These are phyloP conservation scores for Simmondsia chinensis DNA, from an alignment of 148 eudicot genomes.

Conservation along the genomic window DNA sequence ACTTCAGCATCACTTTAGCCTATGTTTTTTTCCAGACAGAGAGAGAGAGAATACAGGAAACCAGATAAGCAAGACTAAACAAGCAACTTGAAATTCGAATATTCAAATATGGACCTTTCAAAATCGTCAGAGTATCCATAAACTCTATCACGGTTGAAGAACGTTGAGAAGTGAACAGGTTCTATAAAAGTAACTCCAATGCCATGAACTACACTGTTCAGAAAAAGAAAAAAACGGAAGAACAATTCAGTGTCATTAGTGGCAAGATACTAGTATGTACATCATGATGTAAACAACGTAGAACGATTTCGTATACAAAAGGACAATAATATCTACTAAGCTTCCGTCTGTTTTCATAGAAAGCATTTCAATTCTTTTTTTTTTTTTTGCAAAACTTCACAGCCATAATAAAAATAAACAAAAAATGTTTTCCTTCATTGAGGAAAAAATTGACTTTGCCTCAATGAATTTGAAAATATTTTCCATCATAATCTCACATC, in stretches of 20 bases:
- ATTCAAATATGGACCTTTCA: constrained; percentile 32
- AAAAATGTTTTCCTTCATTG: too few relatives aligned
- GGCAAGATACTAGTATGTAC: constrained; percentile 1
- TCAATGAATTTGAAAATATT: too few relatives aligned
- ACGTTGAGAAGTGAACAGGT: constrained; percentile 47
- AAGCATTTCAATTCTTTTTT: too few relatives aligned
- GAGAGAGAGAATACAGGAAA: too few relatives aligned
- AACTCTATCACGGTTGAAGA: constrained; percentile 41
- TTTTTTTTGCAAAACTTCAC: too few relatives aligned
- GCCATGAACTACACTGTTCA: constrained; percentile 46
- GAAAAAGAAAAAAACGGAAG: constrained; percentile 3
- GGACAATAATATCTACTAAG: too few relatives aligned
- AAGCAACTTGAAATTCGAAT: not conserved
- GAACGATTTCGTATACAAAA: not conserved
- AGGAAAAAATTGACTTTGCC: too few relatives aligned
- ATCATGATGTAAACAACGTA: not conserved
- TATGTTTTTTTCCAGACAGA: too few relatives aligned
- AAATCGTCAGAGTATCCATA: constrained; percentile 61
- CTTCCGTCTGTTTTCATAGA: too few relatives aligned
- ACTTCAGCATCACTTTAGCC: too few relatives aligned
- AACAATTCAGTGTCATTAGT: not conserved
- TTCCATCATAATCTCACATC: too few relatives aligned
- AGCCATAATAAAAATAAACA: too few relatives aligned
- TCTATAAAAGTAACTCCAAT: constrained; percentile 63
- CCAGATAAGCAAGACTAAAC: not conserved